Percentiles rank a stretch among this genome's conserved stretches.
Evolutionary conservation across 1,284 basidiomycete species (phyloP).

Genomic region (Cerioporus squamosus): DNA sequence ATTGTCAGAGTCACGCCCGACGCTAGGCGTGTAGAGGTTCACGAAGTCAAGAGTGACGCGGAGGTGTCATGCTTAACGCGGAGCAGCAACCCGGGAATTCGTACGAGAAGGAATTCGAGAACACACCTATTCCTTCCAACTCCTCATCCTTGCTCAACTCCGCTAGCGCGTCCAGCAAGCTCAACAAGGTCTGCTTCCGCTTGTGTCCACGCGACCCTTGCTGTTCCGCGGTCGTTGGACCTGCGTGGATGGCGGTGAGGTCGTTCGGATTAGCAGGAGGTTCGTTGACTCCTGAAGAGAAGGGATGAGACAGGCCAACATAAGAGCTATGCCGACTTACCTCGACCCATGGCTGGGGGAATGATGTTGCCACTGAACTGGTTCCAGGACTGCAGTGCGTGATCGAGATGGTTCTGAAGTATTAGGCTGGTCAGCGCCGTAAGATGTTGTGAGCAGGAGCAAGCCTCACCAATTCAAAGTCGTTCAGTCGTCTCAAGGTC

Average conservation of each 20-base stretch:
- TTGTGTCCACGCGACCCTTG: slow-evolving; percentile 26
- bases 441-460: background rate
- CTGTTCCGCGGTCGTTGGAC: slow-evolving; percentile 15
- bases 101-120: background rate
- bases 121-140: slow-evolving; percentile 45
- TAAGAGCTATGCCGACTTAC: slow-evolving; percentile 11
- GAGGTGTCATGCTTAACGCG: background rate
- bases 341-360: slow-evolving; percentile 26
- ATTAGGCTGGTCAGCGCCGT: background rate
- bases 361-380: slow-evolving; percentile 14
- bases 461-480: slow-evolving; percentile 10
- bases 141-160: slow-evolving; percentile 60
- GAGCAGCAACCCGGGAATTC: background rate
- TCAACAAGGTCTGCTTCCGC: slow-evolving; percentile 66
- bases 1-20: too few species aligned
- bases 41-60: background rate
- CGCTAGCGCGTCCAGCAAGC: slow-evolving; percentile 63
- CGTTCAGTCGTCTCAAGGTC: slow-evolving; percentile 14
- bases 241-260: slow-evolving; percentile 27
- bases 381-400: slow-evolving; percentile 1
- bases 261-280: slow-evolving; percentile 34
- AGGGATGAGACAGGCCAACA: background rate
- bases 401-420: slow-evolving; percentile 5
- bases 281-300: slow-evolving; percentile 7
- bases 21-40: background rate